Evolutionary conservation across 768 basidiomycete species (phyloP).

Genomic region (Collybiopsis luxurians): DNA sequence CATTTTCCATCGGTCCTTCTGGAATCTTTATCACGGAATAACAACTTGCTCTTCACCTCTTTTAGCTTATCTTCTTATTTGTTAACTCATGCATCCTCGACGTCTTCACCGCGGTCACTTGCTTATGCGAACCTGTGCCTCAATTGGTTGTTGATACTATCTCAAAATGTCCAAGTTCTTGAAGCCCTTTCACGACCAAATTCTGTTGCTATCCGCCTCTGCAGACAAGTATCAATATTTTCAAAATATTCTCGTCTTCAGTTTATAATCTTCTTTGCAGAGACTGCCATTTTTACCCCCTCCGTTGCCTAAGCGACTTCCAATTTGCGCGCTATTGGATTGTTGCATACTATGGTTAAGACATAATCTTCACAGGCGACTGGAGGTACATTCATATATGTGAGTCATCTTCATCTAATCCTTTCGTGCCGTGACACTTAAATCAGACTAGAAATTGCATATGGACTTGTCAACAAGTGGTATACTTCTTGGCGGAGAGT

Average conservation of each 20-base stretch:
- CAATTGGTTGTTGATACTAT: constrained; percentile 48
- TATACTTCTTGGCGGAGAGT: constrained; percentile 57
- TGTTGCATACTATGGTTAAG: constrained; percentile 69
- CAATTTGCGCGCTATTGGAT: constrained; percentile 60
- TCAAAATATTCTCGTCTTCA: too few species aligned
- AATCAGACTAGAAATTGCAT: constrained; percentile 46
- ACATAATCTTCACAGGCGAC: constrained; percentile 63
- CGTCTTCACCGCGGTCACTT: constrained; percentile 52
- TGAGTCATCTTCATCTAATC: constrained; percentile 25
- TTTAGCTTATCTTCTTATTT: constrained; percentile 64
- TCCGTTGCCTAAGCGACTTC: constrained; percentile 36
- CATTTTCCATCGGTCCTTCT: constrained; percentile 47
- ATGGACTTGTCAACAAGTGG: constrained; percentile 47
- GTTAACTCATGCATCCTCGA: constrained; percentile 64
- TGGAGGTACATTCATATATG: constrained; percentile 59
- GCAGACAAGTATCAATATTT: constrained; percentile 50
- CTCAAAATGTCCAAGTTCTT: constrained; percentile 49
- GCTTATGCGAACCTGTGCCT: constrained; percentile 62
- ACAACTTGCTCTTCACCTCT: constrained; percentile 33
- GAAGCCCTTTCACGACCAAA: constrained; percentile 40
- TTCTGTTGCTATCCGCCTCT: constrained; percentile 46
- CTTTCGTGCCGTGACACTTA: constrained; percentile 1
- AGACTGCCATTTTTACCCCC: constrained; percentile 50
- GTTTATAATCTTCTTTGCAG: constrained; percentile 34
- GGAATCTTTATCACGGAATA: constrained; percentile 22